Conservation (phyloP, 176 grass and related monocot species). For the Aegilops speltoides region DNA sequence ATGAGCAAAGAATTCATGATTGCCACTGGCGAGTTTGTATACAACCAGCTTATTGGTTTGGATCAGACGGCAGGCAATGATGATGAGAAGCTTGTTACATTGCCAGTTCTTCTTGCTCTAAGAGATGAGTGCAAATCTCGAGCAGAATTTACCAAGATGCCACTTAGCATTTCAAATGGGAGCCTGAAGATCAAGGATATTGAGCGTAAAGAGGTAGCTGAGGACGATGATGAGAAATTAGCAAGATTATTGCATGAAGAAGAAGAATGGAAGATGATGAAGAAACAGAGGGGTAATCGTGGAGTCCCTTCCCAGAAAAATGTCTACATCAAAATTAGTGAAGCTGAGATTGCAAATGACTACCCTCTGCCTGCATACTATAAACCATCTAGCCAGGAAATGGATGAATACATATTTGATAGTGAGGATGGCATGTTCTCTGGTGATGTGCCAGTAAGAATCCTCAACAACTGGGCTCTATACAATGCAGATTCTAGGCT, state of each 20-base stretch:
- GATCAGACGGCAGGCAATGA: constrained; percentile 55
- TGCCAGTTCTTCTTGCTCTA: constrained; percentile 81
- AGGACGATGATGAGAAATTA: constrained; percentile 86
- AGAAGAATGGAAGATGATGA: constrained; percentile 98
- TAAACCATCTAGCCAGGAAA: constrained; percentile 81
- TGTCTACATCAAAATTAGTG: constrained; percentile 96
- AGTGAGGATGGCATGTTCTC: constrained; percentile 60
- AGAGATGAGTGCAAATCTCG: constrained; percentile 87
- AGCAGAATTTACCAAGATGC: constrained; percentile 45
- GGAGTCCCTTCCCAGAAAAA: constrained; percentile 69
- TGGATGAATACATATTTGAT: constrained; percentile 98
- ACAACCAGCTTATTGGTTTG: constrained; percentile 88
- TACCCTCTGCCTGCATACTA: constrained; percentile 98
- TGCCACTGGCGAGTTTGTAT: constrained; percentile 83
- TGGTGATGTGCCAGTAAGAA: constrained; percentile 81
- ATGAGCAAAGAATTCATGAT: constrained; percentile 89
- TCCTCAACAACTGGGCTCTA: constrained; percentile 92
- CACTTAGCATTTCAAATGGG: constrained; percentile 51
- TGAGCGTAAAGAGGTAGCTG: constrained; percentile 44
- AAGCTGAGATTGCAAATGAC: constrained; percentile 94
- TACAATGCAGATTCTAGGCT: constrained; percentile 97
- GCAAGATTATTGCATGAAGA: constrained; percentile 90
- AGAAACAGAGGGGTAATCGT: constrained; percentile 65
- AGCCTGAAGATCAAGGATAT: constrained; percentile 77
- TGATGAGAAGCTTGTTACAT: constrained; percentile 57